Conservation (phyloP, 73 alveolate genomes). For the Tetrahymena borealis region DNA sequence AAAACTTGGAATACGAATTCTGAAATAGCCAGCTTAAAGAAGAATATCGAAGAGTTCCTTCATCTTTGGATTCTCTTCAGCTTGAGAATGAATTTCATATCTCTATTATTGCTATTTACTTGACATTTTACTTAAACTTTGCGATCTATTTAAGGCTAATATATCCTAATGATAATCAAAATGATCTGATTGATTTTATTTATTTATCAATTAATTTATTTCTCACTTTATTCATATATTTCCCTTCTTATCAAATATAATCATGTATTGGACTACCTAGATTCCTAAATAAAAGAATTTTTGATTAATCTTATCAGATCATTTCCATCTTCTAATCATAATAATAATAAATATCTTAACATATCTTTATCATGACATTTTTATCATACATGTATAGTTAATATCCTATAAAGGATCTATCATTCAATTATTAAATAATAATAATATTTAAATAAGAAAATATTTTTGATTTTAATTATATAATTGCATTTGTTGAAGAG, state of each 20-base stretch:
- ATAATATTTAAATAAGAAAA: too few species aligned
- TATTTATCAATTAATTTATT: neutral
- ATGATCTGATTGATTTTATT: too few species aligned
- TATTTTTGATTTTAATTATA: too few species aligned
- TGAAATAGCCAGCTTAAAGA: constrained; percentile 87
- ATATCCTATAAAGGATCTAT: too few species aligned
- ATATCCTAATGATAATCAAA: too few species aligned
- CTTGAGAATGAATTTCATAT: neutral
- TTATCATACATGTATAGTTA: too few species aligned
- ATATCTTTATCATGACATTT: too few species aligned
- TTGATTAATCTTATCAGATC: neutral
- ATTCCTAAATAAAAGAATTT: neutral
- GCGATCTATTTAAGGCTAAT: too few species aligned
- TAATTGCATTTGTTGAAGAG: too few species aligned
- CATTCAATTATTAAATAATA: too few species aligned
- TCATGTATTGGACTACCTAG: too few species aligned
- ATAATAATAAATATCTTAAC: neutral
- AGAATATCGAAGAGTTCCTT: constrained; percentile 75
- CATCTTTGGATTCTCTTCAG: constrained; percentile 18
- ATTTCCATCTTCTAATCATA: neutral
- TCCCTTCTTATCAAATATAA: too few species aligned
- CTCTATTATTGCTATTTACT: neutral
- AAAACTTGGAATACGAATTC: constrained; percentile 82
- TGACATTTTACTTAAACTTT: neutral
- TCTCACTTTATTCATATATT: neutral